Evolutionary conservation across 2,329 filamentous ascomycete genomes (phyloP), one percentile per base, ranked within the genome.

Genomic region (Pseudogymnoascus destructans): DNA sequence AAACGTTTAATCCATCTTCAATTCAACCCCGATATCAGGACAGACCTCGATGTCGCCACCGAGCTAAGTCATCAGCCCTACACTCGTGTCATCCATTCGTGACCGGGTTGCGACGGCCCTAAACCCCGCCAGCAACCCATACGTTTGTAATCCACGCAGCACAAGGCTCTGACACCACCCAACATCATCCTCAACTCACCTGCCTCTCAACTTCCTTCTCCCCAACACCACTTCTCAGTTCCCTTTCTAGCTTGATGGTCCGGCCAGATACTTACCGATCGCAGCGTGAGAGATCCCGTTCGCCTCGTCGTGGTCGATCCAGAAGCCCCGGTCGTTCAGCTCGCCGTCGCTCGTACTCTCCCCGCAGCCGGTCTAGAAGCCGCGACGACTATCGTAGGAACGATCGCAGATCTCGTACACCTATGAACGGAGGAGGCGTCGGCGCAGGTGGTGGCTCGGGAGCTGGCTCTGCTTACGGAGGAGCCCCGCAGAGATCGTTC

Each of bases 201-300:
- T 59, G 32, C 57, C 57, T 35, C 36, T 60, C 46, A 49, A 33
- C 56, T 59, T 61, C 55, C 60, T 38, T 27, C 59, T 57, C 46
- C 58, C 46, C 58, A 58, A 8, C 17, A 49, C 9, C 42, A 30
- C 57, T 49, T 35, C 58, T 58, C 59, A 15, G 54, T 21, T 33
- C 10, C 13, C 27, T 33, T 33, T 33, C 59, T 62, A 32, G 13
- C 62, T 65, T 63, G 55, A 68, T 68, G 64, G 64, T 61, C 64
- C 60, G 64, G 59, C 63, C 61, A 64, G 64, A 68, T 58, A 66
- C 68, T 70, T 65, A 70, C 66, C 63, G 63, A 60, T 66, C 61
- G 64, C 78, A 92, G 87, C 87, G 88, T 73, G 89, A 95, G 82
- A 87, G 85, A 76, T 85, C 83, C 74, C 84, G 86, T 72, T 89